Evolutionary conservation across 164 flowering plant species (phyloP).

Genomic region (Nelumbo lutea): DNA sequence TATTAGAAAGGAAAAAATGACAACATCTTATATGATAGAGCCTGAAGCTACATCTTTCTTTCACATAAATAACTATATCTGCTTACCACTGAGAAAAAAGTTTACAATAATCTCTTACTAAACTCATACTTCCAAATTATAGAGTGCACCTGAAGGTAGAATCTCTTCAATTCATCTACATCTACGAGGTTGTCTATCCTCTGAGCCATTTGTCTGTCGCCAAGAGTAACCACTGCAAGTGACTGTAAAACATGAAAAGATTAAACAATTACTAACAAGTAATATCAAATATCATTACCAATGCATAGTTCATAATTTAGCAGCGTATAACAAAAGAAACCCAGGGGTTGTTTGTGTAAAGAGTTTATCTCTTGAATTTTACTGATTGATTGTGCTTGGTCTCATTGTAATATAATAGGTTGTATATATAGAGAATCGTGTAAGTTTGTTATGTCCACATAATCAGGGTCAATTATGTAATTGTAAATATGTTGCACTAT

Average conservation of each 20-base stretch:
- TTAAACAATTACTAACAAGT: background rate
- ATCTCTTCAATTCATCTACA: conserved; percentile 82
- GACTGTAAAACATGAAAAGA: conserved; percentile 38
- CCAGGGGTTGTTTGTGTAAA: too few relatives aligned
- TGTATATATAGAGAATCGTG: too few relatives aligned
- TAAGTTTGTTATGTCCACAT: too few relatives aligned
- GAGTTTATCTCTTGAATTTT: too few relatives aligned
- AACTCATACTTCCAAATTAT: background rate
- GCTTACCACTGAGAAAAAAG: background rate
- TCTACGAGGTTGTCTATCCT: conserved; percentile 82
- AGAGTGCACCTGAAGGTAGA: conserved; percentile 83
- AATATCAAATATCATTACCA: background rate
- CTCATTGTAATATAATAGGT: too few relatives aligned
- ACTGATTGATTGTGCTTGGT: too few relatives aligned
- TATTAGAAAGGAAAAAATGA: background rate
- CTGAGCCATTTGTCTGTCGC: conserved; percentile 96
- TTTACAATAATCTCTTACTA: background rate
- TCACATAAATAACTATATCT: background rate
- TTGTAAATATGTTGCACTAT: too few relatives aligned
- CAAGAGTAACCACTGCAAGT: conserved; percentile 95
- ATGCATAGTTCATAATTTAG: background rate
- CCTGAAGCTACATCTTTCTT: too few relatives aligned
- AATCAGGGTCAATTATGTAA: too few relatives aligned
- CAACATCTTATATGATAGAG: background rate
- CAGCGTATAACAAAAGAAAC: background rate